phyloP scores from a whole-genome alignment of 2,329 filamentous ascomycete species.

The Stagonosporopsis cucurbitacearum region DNA sequence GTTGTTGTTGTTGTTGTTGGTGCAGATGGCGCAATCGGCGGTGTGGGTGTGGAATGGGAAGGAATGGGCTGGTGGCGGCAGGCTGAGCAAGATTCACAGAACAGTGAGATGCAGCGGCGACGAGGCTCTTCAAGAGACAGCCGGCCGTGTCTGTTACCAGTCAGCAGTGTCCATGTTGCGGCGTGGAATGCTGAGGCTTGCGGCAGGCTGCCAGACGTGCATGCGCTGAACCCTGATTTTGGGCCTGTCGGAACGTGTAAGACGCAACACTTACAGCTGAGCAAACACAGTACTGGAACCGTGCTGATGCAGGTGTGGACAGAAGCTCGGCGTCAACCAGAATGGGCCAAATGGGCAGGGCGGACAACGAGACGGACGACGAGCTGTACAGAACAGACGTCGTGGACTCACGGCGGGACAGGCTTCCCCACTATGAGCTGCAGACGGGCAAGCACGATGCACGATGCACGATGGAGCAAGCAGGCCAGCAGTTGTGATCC shows the following conservation, averaged over 20 bases:
- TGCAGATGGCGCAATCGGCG: not conserved
- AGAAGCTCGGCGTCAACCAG: not conserved
- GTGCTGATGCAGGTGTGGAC: conserved; percentile 3
- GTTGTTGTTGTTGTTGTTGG: not conserved
- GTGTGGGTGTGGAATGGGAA: not conserved
- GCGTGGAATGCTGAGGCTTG: conserved; percentile 21
- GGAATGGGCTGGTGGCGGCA: not conserved
- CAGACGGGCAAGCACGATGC: conserved; percentile 15
- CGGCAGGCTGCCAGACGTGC: conserved; percentile 19
- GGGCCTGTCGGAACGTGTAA: conserved; percentile 14
- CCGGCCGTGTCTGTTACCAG: conserved; percentile 11
- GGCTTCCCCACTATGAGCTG: conserved; percentile 13
- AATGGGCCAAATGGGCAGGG: not conserved
- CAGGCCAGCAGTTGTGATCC: conserved; percentile 11
- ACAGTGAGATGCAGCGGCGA: conserved; percentile 6
- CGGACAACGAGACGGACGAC: not conserved
- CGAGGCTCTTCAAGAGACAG: not conserved
- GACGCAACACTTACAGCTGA: conserved; percentile 25
- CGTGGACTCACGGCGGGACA: conserved; percentile 8
- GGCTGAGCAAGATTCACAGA: not conserved
- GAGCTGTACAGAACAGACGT: conserved; percentile 6
- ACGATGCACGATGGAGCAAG: conserved; percentile 16
- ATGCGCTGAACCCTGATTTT: conserved; percentile 29
- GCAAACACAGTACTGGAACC: conserved; percentile 10
- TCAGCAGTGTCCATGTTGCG: conserved; percentile 25